Percentiles rank a stretch among this genome's conserved stretches.
Conservation (phyloP, 441 rosid species). For the Populus hybrid region DNA sequence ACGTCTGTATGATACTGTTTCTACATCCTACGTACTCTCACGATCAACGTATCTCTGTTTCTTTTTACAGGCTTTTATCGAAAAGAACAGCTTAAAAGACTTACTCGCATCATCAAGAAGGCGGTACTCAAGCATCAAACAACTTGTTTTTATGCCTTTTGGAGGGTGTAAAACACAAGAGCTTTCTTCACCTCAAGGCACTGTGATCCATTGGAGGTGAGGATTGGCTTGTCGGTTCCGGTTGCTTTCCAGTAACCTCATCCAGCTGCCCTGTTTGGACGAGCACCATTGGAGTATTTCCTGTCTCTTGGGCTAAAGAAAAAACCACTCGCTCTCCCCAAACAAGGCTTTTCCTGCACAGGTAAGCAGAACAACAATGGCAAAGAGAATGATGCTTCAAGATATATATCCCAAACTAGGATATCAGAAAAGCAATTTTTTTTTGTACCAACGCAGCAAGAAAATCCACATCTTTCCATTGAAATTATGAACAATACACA, state of each 20-base stretch:
- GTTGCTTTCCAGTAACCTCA: no score
- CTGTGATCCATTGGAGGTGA: constrained; percentile 30
- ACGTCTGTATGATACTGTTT: neutral
- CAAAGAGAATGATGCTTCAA: neutral
- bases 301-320: constrained; percentile 27
- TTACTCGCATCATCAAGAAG: constrained; percentile 43
- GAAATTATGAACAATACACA: no score
- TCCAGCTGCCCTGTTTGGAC: constrained; percentile 31
- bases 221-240: constrained; percentile 33
- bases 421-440: neutral
- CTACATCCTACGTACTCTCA: neutral
- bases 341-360: constrained; percentile 33
- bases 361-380: neutral
- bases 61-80: neutral
- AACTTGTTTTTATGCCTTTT: constrained; percentile 38
- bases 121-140: constrained; percentile 44
- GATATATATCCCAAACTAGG: neutral
- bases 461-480: no score
- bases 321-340: constrained; percentile 45
- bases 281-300: constrained; percentile 41
- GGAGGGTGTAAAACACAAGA: constrained; percentile 39
- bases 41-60: neutral
- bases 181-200: constrained; percentile 45
- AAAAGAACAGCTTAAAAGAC: constrained; percentile 4
- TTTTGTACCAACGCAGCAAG: neutral